Percentiles rank a stretch among this genome's conserved stretches.
Evolutionary conservation across 768 basidiomycete genomes (phyloP).

Genomic region (Suillus cothurnatus): DNA sequence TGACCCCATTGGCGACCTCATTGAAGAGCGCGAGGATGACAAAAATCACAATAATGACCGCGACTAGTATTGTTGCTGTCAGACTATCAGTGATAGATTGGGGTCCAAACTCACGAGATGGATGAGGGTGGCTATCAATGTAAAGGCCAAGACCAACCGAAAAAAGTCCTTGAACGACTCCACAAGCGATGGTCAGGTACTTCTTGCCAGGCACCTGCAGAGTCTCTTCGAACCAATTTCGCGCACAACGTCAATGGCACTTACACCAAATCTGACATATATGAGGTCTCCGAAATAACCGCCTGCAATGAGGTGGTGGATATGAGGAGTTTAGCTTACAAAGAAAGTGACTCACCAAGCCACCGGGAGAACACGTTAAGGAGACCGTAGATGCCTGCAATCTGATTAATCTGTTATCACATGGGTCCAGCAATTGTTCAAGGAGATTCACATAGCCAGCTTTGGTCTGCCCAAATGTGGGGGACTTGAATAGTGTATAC

Average conservation of each 20-base stretch:
- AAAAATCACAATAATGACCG: constrained; percentile 41
- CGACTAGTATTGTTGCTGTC: constrained; percentile 17
- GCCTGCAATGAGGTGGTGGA: constrained; percentile 23
- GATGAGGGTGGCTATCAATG: constrained; percentile 25
- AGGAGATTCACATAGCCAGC: constrained; percentile 52
- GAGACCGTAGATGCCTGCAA: constrained; percentile 43
- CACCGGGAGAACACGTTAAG: constrained; percentile 55
- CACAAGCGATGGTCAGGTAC: constrained; percentile 44
- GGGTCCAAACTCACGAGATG: constrained; percentile 21
- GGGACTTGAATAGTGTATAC: constrained; percentile 38
- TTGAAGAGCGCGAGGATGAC: constrained; percentile 40
- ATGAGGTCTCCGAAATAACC: constrained; percentile 50
- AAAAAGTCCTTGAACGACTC: constrained; percentile 46
- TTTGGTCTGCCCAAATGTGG: constrained; percentile 46
- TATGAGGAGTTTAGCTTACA: not conserved
- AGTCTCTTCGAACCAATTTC: not conserved
- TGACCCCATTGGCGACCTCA: constrained; percentile 51
- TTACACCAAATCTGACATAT: constrained; percentile 44
- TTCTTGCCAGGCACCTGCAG: constrained; percentile 45
- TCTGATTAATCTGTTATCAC: constrained; percentile 15
- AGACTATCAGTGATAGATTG: not conserved
- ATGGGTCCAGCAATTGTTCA: constrained; percentile 20
- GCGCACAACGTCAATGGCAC: not conserved
- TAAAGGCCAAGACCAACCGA: constrained; percentile 51
- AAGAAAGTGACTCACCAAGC: constrained; percentile 25